Evolutionary conservation across 805 yeast species (phyloP).

Genomic region (Saccharomycopsis sp.): DNA sequence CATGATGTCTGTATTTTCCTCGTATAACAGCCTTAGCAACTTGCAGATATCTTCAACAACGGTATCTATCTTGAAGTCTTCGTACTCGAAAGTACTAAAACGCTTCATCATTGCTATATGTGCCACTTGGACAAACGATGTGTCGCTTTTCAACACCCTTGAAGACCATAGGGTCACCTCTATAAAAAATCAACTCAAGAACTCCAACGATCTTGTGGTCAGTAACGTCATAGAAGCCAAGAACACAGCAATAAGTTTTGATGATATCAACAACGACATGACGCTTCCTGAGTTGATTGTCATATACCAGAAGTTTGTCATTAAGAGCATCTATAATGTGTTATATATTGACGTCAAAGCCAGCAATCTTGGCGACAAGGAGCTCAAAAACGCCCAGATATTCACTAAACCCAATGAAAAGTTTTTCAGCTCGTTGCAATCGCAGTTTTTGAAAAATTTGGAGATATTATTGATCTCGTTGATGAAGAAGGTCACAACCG

Average conservation of each 20-base stretch:
- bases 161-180: slow-evolving; percentile 34
- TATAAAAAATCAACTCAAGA: slow-evolving; percentile 13
- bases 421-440: slow-evolving; percentile 28
- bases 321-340: slow-evolving; percentile 27
- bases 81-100: slow-evolving; percentile 34
- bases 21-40: slow-evolving; percentile 39
- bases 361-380: slow-evolving; percentile 5
- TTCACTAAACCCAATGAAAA: slow-evolving; percentile 30
- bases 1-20: slow-evolving; percentile 35
- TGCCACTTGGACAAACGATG: slow-evolving; percentile 46
- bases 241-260: slow-evolving; percentile 19
- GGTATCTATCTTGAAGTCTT: slow-evolving; percentile 28
- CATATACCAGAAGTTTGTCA: slow-evolving; percentile 33
- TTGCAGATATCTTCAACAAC: slow-evolving; percentile 35
- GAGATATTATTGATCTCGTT: slow-evolving; percentile 28
- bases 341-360: slow-evolving; percentile 17
- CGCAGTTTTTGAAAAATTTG: slow-evolving; percentile 32
- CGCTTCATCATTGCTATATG: slow-evolving; percentile 42
- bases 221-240: slow-evolving; percentile 14
- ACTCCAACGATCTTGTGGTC: slow-evolving; percentile 16
- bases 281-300: slow-evolving; percentile 33
- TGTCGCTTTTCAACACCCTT: slow-evolving; percentile 29
- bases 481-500: slow-evolving; percentile 24
- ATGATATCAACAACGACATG: slow-evolving; percentile 29
- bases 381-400: slow-evolving; percentile 16